Percentiles rank a stretch among this genome's conserved stretches.
phyloP scores from a whole-genome alignment of 768 basidiomycete genomes.

The Mycena pura region DNA sequence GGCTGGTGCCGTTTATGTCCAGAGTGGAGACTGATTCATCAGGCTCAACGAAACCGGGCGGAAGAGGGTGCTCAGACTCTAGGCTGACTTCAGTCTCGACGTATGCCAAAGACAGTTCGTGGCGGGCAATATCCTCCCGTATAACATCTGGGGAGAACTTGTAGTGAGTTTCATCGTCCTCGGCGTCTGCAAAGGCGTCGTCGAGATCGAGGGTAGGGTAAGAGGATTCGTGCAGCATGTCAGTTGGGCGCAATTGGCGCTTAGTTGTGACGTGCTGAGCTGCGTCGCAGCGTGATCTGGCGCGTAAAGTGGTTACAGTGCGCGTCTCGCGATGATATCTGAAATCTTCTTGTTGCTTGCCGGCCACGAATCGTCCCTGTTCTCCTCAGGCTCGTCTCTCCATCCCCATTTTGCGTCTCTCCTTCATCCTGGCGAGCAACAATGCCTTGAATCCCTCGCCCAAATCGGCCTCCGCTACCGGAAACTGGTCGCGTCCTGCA shows the following conservation, averaged over 20 bases:
- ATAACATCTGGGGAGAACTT: conserved; percentile 68
- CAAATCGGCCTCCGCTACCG: conserved; percentile 78
- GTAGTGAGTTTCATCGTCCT: conserved; percentile 53
- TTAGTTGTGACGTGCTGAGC: neutral
- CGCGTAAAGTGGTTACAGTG: neutral
- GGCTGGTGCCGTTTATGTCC: conserved; percentile 52
- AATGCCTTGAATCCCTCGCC: conserved; percentile 82
- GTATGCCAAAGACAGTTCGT: conserved; percentile 43
- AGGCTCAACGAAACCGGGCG: conserved; percentile 28
- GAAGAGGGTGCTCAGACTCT: conserved; percentile 36
- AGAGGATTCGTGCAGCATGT: conserved; percentile 34
- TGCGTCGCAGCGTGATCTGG: neutral
- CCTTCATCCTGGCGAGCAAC: conserved; percentile 88
- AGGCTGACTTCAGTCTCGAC: conserved; percentile 41
- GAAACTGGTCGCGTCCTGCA: conserved; percentile 67
- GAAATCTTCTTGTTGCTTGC: conserved; percentile 87
- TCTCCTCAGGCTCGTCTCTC: conserved; percentile 63
- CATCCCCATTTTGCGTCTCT: conserved; percentile 71
- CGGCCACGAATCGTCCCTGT: conserved; percentile 87
- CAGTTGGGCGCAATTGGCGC: neutral
- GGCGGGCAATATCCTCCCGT: conserved; percentile 61
- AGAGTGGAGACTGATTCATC: conserved; percentile 66
- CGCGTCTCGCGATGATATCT: conserved; percentile 71
- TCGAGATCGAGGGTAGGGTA: conserved; percentile 50
- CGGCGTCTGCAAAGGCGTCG: conserved; percentile 72